Conservation (phyloP, 495 filamentous ascomycete species). For the Aspergillus haitiensis region DNA sequence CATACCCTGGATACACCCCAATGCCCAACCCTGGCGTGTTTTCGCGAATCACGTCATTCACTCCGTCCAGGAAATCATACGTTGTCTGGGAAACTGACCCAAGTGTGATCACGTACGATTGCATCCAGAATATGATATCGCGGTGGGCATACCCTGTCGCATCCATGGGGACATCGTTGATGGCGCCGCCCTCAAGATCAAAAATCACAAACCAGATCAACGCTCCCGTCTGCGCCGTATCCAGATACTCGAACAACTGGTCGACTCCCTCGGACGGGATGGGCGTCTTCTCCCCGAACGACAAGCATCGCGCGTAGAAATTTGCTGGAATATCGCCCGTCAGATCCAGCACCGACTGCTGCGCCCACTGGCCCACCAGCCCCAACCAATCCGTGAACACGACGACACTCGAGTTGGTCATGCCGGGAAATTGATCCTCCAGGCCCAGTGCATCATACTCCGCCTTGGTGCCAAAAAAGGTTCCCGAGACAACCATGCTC, state of each 20-base stretch:
- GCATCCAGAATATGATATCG: neutral
- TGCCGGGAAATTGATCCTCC: conserved; percentile 33
- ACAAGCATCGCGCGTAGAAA: conserved; percentile 51
- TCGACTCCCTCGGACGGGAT: conserved; percentile 40
- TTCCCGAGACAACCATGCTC: conserved; percentile 38
- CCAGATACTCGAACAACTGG: conserved; percentile 23
- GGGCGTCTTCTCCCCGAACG: conserved; percentile 48
- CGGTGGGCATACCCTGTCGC: neutral
- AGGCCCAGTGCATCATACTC: conserved; percentile 42
- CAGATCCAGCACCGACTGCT: conserved; percentile 37
- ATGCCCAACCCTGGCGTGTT: neutral
- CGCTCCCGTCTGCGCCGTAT: neutral
- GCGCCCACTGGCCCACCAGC: conserved; percentile 48
- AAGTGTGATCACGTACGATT: neutral
- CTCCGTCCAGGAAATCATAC: neutral
- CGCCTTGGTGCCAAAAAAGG: conserved; percentile 41
- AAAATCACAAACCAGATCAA: neutral
- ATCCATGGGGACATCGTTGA: neutral
- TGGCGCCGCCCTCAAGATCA: neutral
- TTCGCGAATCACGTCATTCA: neutral
- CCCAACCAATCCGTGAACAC: conserved; percentile 59
- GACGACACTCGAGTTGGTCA: conserved; percentile 30
- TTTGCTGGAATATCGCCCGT: conserved; percentile 37
- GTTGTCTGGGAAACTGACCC: neutral
- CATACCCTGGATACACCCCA: neutral